Evolutionary conservation across 108 stramenopile genomes (phyloP).

Genomic region (Cyclotella atomus): DNA sequence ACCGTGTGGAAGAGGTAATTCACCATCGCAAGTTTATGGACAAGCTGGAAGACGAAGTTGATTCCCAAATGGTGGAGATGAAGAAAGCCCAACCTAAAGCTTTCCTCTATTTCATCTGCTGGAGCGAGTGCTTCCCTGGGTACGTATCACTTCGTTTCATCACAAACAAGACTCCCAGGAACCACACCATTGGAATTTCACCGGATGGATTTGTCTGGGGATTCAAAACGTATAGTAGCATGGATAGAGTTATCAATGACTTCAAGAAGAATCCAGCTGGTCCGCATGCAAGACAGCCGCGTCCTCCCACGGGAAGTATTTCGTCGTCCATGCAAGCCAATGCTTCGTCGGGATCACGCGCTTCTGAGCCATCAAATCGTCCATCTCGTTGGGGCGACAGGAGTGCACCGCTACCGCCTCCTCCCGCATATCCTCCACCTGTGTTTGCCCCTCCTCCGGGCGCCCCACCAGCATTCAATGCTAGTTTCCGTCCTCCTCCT

Average conservation of each 20-base stretch:
- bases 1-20: slow-evolving; percentile 78
- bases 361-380: slow-evolving; percentile 11
- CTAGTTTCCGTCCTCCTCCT: neutral
- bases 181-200: slow-evolving; percentile 80
- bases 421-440: slow-evolving; percentile 46
- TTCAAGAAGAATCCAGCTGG: slow-evolving; percentile 89
- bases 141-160: slow-evolving; percentile 81
- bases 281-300: slow-evolving; percentile 17
- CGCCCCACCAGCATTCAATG: slow-evolving; percentile 33
- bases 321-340: slow-evolving; percentile 1
- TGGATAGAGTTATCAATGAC: slow-evolving; percentile 80
- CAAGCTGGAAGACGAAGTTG: slow-evolving; percentile 77
- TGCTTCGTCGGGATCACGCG: neutral
- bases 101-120: slow-evolving; percentile 80
- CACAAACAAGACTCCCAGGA: slow-evolving; percentile 60
- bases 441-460: slow-evolving; percentile 41
- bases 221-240: slow-evolving; percentile 53
- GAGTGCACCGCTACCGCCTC: slow-evolving; percentile 39
- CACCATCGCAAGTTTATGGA: slow-evolving; percentile 86
- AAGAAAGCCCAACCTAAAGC: slow-evolving; percentile 63
- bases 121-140: slow-evolving; percentile 87
- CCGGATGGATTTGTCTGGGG: slow-evolving; percentile 85
- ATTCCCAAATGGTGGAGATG: slow-evolving; percentile 67
- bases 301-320: slow-evolving; percentile 14
- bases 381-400: slow-evolving; percentile 49